A percentile compares a stretch with the other conserved stretches of the same genome.
Evolutionary conservation across 495 filamentous ascomycete species (phyloP).

Genomic region (Venustampulla echinocandica): DNA sequence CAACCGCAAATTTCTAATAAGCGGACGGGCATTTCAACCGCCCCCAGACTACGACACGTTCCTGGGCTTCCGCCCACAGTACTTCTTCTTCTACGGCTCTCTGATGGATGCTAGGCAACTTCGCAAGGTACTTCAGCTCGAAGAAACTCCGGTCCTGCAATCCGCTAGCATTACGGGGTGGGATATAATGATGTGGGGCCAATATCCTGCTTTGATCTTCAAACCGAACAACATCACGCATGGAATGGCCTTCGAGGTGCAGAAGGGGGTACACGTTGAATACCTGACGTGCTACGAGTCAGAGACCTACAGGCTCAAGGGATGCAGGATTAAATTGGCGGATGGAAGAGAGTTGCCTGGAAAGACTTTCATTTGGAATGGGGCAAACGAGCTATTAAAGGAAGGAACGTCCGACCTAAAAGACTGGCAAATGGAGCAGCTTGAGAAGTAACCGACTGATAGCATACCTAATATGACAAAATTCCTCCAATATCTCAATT

Average conservation of each 20-base stretch:
- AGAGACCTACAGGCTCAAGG: conserved; percentile 9
- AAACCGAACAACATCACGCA: conserved; percentile 10
- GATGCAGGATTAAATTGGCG: conserved; percentile 12
- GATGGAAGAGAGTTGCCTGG: conserved; percentile 8
- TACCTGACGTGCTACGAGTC: conserved; percentile 14
- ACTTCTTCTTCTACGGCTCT: conserved; percentile 18
- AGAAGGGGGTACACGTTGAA: conserved; percentile 6
- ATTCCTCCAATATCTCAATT: too few species aligned
- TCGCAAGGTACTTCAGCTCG: conserved; percentile 13
- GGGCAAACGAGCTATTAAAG: conserved; percentile 1
- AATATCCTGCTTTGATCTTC: conserved; percentile 14
- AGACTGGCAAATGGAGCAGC: conserved; percentile 11
- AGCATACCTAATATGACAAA: too few species aligned
- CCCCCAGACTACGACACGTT: too few species aligned
- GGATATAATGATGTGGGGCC: conserved; percentile 13
- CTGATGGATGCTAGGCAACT: conserved; percentile 12
- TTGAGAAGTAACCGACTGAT: too few species aligned
- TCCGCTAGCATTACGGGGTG: conserved; percentile 9
- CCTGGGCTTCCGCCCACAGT: too few species aligned
- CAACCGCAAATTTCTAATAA: too few species aligned
- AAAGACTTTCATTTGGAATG: conserved; percentile 12
- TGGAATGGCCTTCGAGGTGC: conserved; percentile 12
- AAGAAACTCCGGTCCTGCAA: conserved; percentile 12
- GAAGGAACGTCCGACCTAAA: conserved; percentile 11
- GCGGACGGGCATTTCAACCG: too few species aligned